These are phyloP conservation scores for Pyrrhoderma noxium DNA, from an alignment of 1,284 basidiomycete genomes.

Conservation along the genomic window DNA sequence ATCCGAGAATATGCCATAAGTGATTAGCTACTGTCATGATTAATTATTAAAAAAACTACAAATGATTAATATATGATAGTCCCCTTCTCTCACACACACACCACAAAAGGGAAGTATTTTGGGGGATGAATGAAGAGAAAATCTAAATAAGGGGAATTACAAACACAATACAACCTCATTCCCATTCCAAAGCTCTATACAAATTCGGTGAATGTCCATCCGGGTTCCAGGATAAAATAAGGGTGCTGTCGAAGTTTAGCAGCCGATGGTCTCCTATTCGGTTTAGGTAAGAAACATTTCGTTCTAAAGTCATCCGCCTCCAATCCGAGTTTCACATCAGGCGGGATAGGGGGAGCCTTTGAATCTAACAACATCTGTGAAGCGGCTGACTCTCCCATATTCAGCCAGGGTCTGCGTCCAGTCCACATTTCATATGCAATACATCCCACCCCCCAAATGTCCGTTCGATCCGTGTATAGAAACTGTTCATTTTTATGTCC, in stretches of 20 bases:
- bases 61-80: too few relatives aligned
- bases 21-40: too few relatives aligned
- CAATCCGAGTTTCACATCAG: constrained; percentile 67
- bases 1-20: too few relatives aligned
- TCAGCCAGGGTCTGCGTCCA: constrained; percentile 88
- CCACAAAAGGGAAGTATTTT: too few relatives aligned
- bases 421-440: constrained; percentile 98
- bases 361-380: constrained; percentile 73
- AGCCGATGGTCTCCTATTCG: constrained; percentile 80
- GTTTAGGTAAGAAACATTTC: constrained; percentile 88
- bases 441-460: constrained; percentile 98
- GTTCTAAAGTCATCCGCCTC: constrained; percentile 83
- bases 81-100: too few relatives aligned
- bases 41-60: too few relatives aligned
- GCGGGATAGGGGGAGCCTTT: constrained; percentile 83
- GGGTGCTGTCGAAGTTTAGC: constrained; percentile 76
- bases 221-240: constrained; percentile 71
- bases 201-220: constrained; percentile 73
- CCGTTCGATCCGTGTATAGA: constrained; percentile 92
- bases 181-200: too few relatives aligned
- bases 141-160: too few relatives aligned
- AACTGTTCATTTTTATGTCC: constrained; percentile 50
- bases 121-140: too few relatives aligned
- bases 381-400: constrained; percentile 81
- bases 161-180: too few relatives aligned